These are phyloP conservation scores for Phaeosphaeria sp. DNA, from an alignment of 2,329 filamentous ascomycete species.

Conservation along the genomic window DNA sequence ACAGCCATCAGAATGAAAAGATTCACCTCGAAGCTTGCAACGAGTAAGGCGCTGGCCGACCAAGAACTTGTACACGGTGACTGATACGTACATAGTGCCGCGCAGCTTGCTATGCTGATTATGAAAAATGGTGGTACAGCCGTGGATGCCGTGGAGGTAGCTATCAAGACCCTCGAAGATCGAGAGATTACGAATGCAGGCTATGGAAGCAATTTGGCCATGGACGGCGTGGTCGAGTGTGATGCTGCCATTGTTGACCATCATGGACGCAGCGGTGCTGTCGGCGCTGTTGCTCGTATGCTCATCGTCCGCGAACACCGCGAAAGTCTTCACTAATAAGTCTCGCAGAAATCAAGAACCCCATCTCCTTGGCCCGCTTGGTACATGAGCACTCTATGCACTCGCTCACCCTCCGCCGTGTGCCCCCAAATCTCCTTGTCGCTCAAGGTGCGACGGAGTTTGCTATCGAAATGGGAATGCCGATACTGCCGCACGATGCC, in stretches of 20 bases:
- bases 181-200: constrained; percentile 96
- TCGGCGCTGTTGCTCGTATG: constrained; percentile 88
- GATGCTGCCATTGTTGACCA: constrained; percentile 95
- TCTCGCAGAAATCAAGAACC: constrained; percentile 82
- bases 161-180: constrained; percentile 87
- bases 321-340: constrained; percentile 19
- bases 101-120: constrained; percentile 81
- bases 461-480: constrained; percentile 78
- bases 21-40: constrained; percentile 86
- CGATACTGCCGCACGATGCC: constrained; percentile 73
- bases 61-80: background rate
- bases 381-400: constrained; percentile 79
- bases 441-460: constrained; percentile 87
- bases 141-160: constrained; percentile 87
- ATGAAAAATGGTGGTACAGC: constrained; percentile 80
- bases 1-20: constrained; percentile 84
- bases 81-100: constrained; percentile 65
- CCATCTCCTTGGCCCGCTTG: constrained; percentile 82
- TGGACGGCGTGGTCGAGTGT: constrained; percentile 90
- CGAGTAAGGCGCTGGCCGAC: constrained; percentile 68
- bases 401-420: constrained; percentile 81
- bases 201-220: constrained; percentile 91
- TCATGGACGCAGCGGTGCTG: constrained; percentile 87
- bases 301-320: constrained; percentile 20
- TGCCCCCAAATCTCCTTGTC: constrained; percentile 91